A percentile compares a stretch with the other conserved stretches of the same genome.
These are phyloP conservation scores for Apophysomyces trapeziformis DNA, from an alignment of 371 early-diverging fungal species.

Conservation along the genomic window DNA sequence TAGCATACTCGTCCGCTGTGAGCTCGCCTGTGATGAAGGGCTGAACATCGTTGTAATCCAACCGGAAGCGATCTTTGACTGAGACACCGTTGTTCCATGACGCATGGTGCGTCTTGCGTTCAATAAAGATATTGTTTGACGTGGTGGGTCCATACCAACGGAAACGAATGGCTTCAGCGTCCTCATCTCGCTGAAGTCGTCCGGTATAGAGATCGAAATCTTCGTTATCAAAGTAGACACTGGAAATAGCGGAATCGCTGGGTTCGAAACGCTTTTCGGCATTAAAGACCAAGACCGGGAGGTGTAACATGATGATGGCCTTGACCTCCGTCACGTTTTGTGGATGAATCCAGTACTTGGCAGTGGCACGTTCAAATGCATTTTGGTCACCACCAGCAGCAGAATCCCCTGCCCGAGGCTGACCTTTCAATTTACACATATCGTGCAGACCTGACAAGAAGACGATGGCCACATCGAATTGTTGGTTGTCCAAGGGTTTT, in stretches of 20 bases:
- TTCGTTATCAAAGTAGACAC: slow-evolving; percentile 95
- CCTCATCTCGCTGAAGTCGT: slow-evolving; percentile 89
- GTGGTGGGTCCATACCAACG: slow-evolving; percentile 76
- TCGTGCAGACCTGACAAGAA: slow-evolving; percentile 27
- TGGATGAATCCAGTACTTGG: slow-evolving; percentile 98
- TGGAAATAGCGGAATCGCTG: slow-evolving; percentile 69
- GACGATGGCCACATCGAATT: slow-evolving; percentile 37
- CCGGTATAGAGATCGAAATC: slow-evolving; percentile 90
- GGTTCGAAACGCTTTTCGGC: slow-evolving; percentile 56
- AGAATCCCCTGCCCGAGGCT: slow-evolving; percentile 17
- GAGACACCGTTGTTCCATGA: slow-evolving; percentile 94
- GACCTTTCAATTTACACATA: slow-evolving; percentile 25
- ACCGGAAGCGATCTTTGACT: slow-evolving; percentile 92
- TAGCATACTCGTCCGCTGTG: slow-evolving; percentile 79
- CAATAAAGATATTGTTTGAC: slow-evolving; percentile 80
- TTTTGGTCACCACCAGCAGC: slow-evolving; percentile 16
- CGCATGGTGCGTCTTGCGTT: slow-evolving; percentile 97
- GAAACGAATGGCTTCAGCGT: slow-evolving; percentile 90
- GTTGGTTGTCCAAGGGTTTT: slow-evolving; percentile 29
- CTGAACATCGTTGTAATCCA: slow-evolving; percentile 92
- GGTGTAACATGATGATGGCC: slow-evolving; percentile 84
- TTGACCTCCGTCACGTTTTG: slow-evolving; percentile 97
- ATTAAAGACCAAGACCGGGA: slow-evolving; percentile 91
- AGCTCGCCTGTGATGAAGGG: slow-evolving; percentile 46
- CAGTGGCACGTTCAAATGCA: slow-evolving; percentile 87